Conservation (phyloP, 345 rosid species). For the Eucalyptus microcorys region DNA sequence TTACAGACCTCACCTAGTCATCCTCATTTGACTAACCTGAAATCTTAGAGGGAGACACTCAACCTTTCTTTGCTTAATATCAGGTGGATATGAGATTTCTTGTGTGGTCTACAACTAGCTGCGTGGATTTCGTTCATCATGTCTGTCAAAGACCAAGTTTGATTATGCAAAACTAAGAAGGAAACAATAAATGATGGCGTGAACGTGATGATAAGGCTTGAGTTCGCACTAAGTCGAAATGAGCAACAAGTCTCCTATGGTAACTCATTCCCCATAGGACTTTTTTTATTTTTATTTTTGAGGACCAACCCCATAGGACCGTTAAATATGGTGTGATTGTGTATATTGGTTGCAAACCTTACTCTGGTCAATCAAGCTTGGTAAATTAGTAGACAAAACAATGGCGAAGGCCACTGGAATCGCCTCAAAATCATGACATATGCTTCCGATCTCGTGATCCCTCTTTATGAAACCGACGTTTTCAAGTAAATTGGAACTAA, state of each 20-base stretch:
- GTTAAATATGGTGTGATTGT: background rate
- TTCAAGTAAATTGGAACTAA: background rate
- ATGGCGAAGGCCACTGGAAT: background rate
- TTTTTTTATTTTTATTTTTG: too few species aligned
- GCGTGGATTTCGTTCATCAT: background rate
- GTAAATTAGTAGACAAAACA: background rate
- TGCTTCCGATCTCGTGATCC: background rate
- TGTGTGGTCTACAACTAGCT: background rate
- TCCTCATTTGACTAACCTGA: background rate
- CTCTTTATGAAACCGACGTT: background rate
- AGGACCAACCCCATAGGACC: background rate
- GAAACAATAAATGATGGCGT: background rate
- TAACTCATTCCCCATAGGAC: background rate
- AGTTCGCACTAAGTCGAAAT: fast-evolving
- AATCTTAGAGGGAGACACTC: background rate
- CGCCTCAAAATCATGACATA: background rate
- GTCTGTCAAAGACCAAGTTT: background rate
- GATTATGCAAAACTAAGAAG: background rate
- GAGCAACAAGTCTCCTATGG: background rate
- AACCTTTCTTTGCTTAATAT: background rate
- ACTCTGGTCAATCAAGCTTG: background rate
- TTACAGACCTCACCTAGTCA: background rate
- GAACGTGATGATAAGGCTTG: fast-evolving
- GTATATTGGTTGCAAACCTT: background rate
- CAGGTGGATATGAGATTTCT: background rate